Conservation (phyloP, 176 grass and related monocot species). For the Raddia distichophylla region DNA sequence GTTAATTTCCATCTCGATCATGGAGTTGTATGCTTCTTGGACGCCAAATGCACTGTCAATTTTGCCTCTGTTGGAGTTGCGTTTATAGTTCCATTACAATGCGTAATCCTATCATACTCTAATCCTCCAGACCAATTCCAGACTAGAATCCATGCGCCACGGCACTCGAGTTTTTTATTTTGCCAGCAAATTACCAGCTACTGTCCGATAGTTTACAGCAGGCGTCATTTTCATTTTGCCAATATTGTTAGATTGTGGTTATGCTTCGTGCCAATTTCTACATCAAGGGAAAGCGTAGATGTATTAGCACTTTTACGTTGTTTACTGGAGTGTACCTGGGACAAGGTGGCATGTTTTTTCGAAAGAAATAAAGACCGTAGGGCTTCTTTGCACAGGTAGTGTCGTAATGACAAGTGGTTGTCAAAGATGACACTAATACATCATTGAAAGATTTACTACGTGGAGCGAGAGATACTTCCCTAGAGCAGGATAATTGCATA, state of each 20-base stretch:
- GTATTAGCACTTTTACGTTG: too few relatives aligned
- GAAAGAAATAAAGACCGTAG: too few relatives aligned
- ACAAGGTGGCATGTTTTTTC: too few relatives aligned
- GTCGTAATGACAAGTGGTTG: too few relatives aligned
- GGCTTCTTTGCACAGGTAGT: too few relatives aligned
- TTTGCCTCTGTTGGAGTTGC: conserved; percentile 36
- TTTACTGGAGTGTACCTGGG: too few relatives aligned
- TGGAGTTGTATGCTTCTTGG: conserved; percentile 43
- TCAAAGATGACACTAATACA: too few relatives aligned
- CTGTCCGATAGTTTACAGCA: not conserved
- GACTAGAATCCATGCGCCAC: not conserved
- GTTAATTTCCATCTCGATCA: conserved; percentile 17
- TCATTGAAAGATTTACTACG: too few relatives aligned
- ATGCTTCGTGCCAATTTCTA: not conserved
- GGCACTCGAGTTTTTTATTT: not conserved
- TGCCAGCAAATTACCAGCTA: not conserved
- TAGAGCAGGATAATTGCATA: too few relatives aligned
- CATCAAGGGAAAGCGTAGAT: not conserved
- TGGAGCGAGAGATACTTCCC: too few relatives aligned
- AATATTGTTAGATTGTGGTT: too few relatives aligned
- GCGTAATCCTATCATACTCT: conserved; percentile 11
- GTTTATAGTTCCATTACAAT: conserved; percentile 15
- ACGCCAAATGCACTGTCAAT: conserved; percentile 33
- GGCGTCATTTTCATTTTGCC: too few relatives aligned
- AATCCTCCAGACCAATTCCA: not conserved